Base-by-base conservation (phyloP, 1,284 basidiomycete species). In the Irpex rosettiformis region DNA sequence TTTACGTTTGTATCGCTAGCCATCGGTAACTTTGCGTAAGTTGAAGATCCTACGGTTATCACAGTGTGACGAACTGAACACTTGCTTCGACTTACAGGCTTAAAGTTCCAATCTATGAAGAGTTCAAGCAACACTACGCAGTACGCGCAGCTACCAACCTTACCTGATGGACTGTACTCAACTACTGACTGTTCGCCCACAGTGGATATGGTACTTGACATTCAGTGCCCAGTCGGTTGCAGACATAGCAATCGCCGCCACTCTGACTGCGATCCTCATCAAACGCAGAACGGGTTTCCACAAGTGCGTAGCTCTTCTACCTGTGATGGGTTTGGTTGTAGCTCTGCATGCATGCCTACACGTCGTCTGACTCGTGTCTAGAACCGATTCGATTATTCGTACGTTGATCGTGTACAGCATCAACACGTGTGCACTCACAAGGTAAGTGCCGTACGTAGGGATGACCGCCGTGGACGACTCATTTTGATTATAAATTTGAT, bases 151-250 rank as follows among this genome's bases (percentile, higher is more conserved):
- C 21, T 10, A n/a, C 3, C 40, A 29, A 22, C 29, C 28, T 30
- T 28, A 6, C n/a, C 11, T 18, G 5, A 16, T 48, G 2, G 10
- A 8, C 3, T 48, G 18, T 18, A 11, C 18, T 48, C 18, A 21
- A n/a, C 10, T 37, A 4, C 13, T 54, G 3, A 21, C 27, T 43
- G 8, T 11, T 18, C 11, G 33, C 7, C 10, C 24, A 24, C 16
- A 57, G 56, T 57, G 56, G 56, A 8, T 57, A 10, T 57, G 56
- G 56, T 57, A 57, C 18, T 25, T 37, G 16, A 52, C 33, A 5
- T 52, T 57, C 28, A 28, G 48, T 13, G 13, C 42, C 2, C 56
- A 57, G 16, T 48, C 48, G 5, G 51, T 57, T 37, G 18, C 33
- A 18, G 56, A 57, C 18, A 52, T 48, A 22, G 49, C 56, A 4